phyloP scores from a whole-genome alignment of 768 basidiomycete species.

The Mycena vulgaris region DNA sequence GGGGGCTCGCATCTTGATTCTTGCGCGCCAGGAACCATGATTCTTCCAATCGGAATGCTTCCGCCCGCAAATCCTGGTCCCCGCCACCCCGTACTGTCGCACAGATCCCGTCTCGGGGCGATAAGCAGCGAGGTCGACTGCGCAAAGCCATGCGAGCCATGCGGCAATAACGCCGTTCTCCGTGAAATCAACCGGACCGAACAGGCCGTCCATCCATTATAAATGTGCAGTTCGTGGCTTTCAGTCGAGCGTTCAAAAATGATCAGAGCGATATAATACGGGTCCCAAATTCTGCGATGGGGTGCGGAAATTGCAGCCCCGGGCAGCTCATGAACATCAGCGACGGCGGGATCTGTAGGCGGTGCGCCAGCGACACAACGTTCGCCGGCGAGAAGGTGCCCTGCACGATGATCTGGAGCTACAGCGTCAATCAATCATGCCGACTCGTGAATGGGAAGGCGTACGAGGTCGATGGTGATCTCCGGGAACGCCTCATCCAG shows the following conservation, averaged over 20 bases:
- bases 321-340: constrained; percentile 79
- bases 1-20: too few species aligned
- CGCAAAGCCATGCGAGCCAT: too few species aligned
- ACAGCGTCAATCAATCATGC: not conserved
- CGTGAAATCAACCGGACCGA: too few species aligned
- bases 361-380: constrained; percentile 65
- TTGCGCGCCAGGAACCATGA: too few species aligned
- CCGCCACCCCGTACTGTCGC: too few species aligned
- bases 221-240: too few species aligned
- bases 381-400: constrained; percentile 60
- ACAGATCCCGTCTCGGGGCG: too few species aligned
- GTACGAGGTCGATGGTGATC: constrained; percentile 73
- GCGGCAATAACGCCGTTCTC: too few species aligned
- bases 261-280: constrained; percentile 61
- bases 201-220: too few species aligned
- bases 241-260: not conserved
- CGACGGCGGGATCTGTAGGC: constrained; percentile 64
- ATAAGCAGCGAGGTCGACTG: too few species aligned
- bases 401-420: constrained; percentile 60
- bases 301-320: constrained; percentile 58
- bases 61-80: too few species aligned
- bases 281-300: constrained; percentile 67
- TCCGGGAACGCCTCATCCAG: constrained; percentile 70
- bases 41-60: too few species aligned
- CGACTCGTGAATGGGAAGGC: constrained; percentile 34